Percentiles rank a stretch among this genome's conserved stretches.
Evolutionary conservation across 441 rosid species (phyloP).

Genomic region (Pelargonium myrrhifolium): DNA sequence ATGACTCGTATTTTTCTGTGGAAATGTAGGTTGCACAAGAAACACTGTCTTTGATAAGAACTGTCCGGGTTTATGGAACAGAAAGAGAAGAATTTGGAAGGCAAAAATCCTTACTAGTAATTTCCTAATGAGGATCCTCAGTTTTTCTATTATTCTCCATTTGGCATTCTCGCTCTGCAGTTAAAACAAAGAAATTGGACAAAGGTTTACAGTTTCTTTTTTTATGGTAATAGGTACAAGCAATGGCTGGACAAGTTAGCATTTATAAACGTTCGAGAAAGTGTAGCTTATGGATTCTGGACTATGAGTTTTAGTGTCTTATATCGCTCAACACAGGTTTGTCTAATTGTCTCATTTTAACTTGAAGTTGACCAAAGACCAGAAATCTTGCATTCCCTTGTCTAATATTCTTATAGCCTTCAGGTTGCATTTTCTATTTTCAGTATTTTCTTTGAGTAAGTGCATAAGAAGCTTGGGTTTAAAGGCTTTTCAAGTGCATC

Average conservation of each 20-base stretch:
- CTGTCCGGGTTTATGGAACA: constrained; percentile 41
- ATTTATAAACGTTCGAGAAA: constrained; percentile 32
- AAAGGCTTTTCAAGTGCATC: not conserved
- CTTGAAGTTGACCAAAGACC: not conserved
- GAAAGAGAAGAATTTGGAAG: constrained; percentile 44
- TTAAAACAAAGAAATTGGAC: not conserved
- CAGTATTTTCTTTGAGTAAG: not conserved
- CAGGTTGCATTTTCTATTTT: not conserved
- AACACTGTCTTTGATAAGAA: constrained; percentile 41
- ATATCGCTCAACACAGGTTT: constrained; percentile 46
- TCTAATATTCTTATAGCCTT: not conserved
- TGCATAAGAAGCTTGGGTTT: not conserved
- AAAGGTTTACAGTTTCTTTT: constrained; percentile 6
- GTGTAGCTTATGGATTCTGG: constrained; percentile 40
- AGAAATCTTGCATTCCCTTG: not conserved
- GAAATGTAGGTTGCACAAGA: constrained; percentile 41
- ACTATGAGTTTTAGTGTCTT: constrained; percentile 38
- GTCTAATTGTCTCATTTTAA: not conserved
- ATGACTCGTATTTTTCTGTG: constrained; percentile 11
- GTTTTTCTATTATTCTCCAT: not conserved
- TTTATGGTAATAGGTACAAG: constrained; percentile 36
- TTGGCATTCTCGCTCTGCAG: not conserved
- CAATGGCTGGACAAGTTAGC: constrained; percentile 37
- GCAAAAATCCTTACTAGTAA: constrained; percentile 27
- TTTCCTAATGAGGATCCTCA: constrained; percentile 9